Conservation (phyloP, 495 filamentous ascomycete genomes). For the Penicillium argentinense region DNA sequence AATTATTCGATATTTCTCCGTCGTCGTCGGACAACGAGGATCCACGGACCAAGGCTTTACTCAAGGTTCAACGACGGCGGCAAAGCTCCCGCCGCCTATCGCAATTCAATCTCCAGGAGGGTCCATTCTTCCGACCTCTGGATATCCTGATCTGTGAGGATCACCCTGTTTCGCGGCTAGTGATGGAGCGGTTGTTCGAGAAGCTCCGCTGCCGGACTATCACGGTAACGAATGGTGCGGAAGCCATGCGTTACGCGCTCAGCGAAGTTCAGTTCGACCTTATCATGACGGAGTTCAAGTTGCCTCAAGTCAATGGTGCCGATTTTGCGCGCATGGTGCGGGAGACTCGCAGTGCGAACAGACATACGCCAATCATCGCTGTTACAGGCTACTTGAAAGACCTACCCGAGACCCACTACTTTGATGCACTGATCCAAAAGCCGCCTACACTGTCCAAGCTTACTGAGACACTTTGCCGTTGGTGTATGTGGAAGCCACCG, state of each 20-base stretch:
- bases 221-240: conserved; percentile 79
- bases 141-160: conserved; percentile 97
- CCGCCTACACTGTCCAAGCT: conserved; percentile 88
- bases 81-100: conserved; percentile 92
- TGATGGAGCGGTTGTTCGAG: conserved; percentile 95
- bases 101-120: conserved; percentile 77
- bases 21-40: conserved; percentile 98
- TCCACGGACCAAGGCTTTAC: conserved; percentile 80
- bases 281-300: conserved; percentile 94
- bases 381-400: conserved; percentile 98
- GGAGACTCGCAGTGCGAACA: conserved; percentile 90
- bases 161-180: conserved; percentile 92
- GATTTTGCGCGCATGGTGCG: conserved; percentile 97
- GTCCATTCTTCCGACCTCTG: conserved; percentile 83
- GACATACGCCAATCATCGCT: conserved; percentile 91
- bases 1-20: conserved; percentile 93
- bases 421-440: conserved; percentile 92
- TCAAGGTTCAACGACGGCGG: conserved; percentile 89
- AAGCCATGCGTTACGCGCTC: conserved; percentile 88
- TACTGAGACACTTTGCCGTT: conserved; percentile 76
- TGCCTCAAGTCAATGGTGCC: conserved; percentile 90
- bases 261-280: conserved; percentile 93
- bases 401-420: conserved; percentile 88
- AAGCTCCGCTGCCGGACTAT: conserved; percentile 96
- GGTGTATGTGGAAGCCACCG: conserved; percentile 92